Base-by-base conservation (phyloP, 2,329 filamentous ascomycete genomes). In the Capronia americana region DNA sequence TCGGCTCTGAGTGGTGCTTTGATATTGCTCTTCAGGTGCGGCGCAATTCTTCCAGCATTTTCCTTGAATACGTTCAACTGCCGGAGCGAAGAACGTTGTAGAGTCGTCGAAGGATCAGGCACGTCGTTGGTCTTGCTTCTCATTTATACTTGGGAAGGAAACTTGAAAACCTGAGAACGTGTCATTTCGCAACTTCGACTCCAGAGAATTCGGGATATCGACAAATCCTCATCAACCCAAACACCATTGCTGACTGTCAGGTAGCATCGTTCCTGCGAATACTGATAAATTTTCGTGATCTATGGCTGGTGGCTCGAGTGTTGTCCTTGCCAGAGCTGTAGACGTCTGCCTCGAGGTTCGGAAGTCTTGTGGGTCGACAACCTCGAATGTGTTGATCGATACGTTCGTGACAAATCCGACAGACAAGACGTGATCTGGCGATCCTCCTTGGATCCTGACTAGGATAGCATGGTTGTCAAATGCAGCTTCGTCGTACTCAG, bases 401-500 rank as follows among this genome's bases (percentile, higher is more conserved):
- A 14, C 20, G 23, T 53, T 53, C 11, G 26, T 8, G 12, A 53
- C 23, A 20, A 53, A 23, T 53, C n/a, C 26, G 26, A 20, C 48
- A 53, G 14, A 53, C 20, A 53, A 28, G 20, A 53, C 26, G 12
- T 24, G 48, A 26, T 12, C 14, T 14, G 20, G 48, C 4, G 20
- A 24, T 24, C 20, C 4, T 53, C 12, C 23, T 26, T 53, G 23
- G 26, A 53, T 3, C 5, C 26, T 53, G 4, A 53, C 20, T 17
- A 53, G 26, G 20, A 53, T 12, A 12, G 23, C 48, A 17, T 26
- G 48, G 48, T 53, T 23, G 26, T 26, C 48, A 26, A 53, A 14
- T 23, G 48, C 48, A 53, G 23, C 20, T 24, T 53, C 48, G 14
- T 53, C 48, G 20, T 26, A 53, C 14, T 53, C 48, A 28, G 48